Base-by-base conservation (phyloP, 306 rosid genomes). In the Trifolium repens region DNA sequence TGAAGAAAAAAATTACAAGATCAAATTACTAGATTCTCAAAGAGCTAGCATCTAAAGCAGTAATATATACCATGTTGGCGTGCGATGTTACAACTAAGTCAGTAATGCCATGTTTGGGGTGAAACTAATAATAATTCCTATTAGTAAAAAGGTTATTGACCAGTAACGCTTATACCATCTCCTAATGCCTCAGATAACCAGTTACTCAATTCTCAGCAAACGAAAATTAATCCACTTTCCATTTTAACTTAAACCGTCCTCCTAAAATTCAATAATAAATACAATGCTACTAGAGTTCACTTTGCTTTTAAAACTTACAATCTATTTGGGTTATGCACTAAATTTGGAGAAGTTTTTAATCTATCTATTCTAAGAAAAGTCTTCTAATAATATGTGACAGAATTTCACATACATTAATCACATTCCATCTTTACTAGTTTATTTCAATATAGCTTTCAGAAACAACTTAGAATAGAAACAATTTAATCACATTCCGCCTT, bases 111-210 rank as follows among this genome's bases (percentile, higher is more conserved):
- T 58, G 19, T 50, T 73, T 27, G 2, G 39, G 46, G 10, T 60
- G 19, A 9, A 9, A 54, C 63, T 34, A 47, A 62, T 39, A 65
- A 39, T 62, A 72, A 58, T 22, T 53, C 66, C 55, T 65, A 46
- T 26, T 75, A 22, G 43, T 65, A 27, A 54, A 73, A 69, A 67
- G 8, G 19, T 14, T 4, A 34, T 42, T 52, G 49, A 69, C 50
- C 7, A 32, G 63, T 61, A 52, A 42, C 16, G 8, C 71, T 76
- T 54, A 58, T 72, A 61, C 73, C 76, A 57, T 55, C 76, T 78
- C 71, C 72, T 10, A 59, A 30, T 16, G 39, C 7, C 55, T 54
- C 67, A 10, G 35, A 47, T 42, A 40, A 58, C 72, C 16, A 34
- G 63, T 30, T 47, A 17, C 70, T 44, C 55, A 17, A 39, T 40